Conservation (phyloP, 2,329 filamentous ascomycete species). For the Rhynchosporium secalis region DNA sequence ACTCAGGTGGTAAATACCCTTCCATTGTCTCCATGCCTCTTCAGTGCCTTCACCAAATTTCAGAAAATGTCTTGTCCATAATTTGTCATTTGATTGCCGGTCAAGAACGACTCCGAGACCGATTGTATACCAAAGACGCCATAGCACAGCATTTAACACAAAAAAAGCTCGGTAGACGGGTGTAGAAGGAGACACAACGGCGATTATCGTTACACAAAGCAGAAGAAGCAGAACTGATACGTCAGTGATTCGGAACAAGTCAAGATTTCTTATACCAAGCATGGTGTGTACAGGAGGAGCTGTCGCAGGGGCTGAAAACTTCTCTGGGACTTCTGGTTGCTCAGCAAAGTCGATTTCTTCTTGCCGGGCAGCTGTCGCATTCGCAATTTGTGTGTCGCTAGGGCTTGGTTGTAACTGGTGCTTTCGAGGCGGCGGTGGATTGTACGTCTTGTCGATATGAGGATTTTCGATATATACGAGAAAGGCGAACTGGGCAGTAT, state of each 20-base stretch:
- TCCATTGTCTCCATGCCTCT: conserved; percentile 98
- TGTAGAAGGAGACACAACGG: conserved; percentile 76
- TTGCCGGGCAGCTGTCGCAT: conserved; percentile 39
- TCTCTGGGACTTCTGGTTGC: conserved; percentile 13
- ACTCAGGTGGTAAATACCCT: conserved; percentile 89
- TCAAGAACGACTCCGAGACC: conserved; percentile 85
- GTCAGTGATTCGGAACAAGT: conserved; percentile 86
- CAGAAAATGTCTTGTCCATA: conserved; percentile 96
- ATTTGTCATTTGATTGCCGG: conserved; percentile 83
- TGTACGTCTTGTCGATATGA: conserved; percentile 98
- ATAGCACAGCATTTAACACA: conserved; percentile 73
- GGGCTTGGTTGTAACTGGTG: conserved; percentile 40
- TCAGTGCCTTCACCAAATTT: conserved; percentile 89
- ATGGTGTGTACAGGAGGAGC: conserved; percentile 77
- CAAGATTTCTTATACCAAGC: conserved; percentile 79
- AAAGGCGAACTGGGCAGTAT: conserved; percentile 92
- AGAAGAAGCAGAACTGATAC: conserved; percentile 75
- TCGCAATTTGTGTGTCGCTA: conserved; percentile 41
- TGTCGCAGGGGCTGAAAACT: conserved; percentile 42
- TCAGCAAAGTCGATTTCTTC: conserved; percentile 38
- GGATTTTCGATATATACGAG: conserved; percentile 90
- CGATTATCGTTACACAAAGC: conserved; percentile 71
- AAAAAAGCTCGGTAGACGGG: conserved; percentile 75
- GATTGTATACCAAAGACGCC: conserved; percentile 89
- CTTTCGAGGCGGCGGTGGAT: conserved; percentile 74